phyloP scores from a whole-genome alignment of 768 basidiomycete genomes.

The Suillus subalutaceus region DNA sequence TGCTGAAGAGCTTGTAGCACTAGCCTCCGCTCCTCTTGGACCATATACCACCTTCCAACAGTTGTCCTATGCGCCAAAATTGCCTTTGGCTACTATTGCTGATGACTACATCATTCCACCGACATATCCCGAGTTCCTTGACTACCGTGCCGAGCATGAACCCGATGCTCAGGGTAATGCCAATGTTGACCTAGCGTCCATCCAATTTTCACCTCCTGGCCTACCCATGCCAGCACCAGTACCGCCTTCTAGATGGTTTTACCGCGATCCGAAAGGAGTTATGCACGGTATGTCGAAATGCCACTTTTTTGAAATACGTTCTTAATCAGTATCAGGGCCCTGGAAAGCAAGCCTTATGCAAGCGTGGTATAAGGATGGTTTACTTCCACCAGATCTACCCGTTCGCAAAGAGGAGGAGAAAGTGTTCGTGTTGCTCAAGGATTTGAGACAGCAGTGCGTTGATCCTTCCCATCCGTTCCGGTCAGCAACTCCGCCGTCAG shows the following conservation, averaged over 20 bases:
- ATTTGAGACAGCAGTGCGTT: conserved; percentile 74
- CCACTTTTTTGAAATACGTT: conserved; percentile 3
- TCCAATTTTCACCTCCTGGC: conserved; percentile 80
- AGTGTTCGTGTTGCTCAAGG: conserved; percentile 69
- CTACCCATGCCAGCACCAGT: conserved; percentile 70
- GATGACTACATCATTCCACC: conserved; percentile 93
- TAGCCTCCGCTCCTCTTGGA: conserved; percentile 73
- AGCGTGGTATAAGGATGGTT: conserved; percentile 84
- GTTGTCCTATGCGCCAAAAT: conserved; percentile 79
- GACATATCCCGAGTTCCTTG: conserved; percentile 79
- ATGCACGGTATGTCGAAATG: conserved; percentile 63
- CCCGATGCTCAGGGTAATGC: conserved; percentile 49
- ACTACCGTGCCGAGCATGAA: conserved; percentile 68
- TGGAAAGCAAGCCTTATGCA: conserved; percentile 92
- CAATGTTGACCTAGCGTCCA: conserved; percentile 52
- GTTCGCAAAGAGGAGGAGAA: conserved; percentile 76
- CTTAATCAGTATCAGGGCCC: conserved; percentile 54
- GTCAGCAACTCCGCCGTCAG: conserved; percentile 45
- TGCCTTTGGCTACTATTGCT: conserved; percentile 86
- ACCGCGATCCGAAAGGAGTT: conserved; percentile 79
- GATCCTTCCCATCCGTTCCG: conserved; percentile 83
- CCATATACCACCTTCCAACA: conserved; percentile 94
- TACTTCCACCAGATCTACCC: conserved; percentile 81
- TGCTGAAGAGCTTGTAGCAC: conserved; percentile 67
- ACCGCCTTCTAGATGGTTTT: conserved; percentile 78